phyloP scores from a whole-genome alignment of 2,329 filamentous ascomycete genomes.

The Alternaria sp. region DNA sequence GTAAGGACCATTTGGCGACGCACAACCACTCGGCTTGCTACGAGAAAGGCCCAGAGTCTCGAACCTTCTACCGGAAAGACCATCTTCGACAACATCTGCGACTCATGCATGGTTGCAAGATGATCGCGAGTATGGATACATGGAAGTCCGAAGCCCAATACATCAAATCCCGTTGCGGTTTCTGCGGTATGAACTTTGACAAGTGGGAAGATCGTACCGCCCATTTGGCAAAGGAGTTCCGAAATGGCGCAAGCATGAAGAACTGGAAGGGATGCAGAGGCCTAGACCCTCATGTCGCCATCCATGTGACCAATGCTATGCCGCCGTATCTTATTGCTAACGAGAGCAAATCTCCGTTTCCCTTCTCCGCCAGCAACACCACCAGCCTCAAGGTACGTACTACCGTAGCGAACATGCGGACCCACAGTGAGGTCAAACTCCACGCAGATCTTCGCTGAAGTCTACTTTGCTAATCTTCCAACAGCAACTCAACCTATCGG shows the following conservation, averaged over 20 bases:
- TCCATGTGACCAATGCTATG: conserved; percentile 61
- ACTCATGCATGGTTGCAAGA: conserved; percentile 68
- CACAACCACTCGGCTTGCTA: conserved; percentile 71
- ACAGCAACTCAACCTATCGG: conserved; percentile 27
- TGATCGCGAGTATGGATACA: conserved; percentile 69
- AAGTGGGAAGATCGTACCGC: conserved; percentile 62
- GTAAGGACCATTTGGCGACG: conserved; percentile 63
- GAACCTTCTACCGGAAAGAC: conserved; percentile 70
- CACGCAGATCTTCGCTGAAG: not conserved
- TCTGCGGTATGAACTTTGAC: conserved; percentile 58
- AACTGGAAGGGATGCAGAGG: conserved; percentile 66
- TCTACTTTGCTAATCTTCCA: conserved; percentile 15
- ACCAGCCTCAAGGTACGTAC: conserved; percentile 41
- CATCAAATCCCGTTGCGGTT: conserved; percentile 64
- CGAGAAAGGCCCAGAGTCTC: conserved; percentile 70
- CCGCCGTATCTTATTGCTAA: conserved; percentile 61
- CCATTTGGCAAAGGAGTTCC: conserved; percentile 65
- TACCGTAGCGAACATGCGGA: conserved; percentile 4
- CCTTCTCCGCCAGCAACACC: conserved; percentile 56
- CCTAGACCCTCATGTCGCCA: conserved; percentile 57
- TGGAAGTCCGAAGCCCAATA: conserved; percentile 66
- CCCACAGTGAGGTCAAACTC: not conserved
- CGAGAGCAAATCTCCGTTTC: conserved; percentile 56
- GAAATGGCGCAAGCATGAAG: conserved; percentile 61
- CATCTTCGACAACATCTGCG: conserved; percentile 69